A percentile compares a stretch with the other conserved stretches of the same genome.
phyloP scores from a whole-genome alignment of 176 grass and related monocot genomes.

The Luzula sylvatica region DNA sequence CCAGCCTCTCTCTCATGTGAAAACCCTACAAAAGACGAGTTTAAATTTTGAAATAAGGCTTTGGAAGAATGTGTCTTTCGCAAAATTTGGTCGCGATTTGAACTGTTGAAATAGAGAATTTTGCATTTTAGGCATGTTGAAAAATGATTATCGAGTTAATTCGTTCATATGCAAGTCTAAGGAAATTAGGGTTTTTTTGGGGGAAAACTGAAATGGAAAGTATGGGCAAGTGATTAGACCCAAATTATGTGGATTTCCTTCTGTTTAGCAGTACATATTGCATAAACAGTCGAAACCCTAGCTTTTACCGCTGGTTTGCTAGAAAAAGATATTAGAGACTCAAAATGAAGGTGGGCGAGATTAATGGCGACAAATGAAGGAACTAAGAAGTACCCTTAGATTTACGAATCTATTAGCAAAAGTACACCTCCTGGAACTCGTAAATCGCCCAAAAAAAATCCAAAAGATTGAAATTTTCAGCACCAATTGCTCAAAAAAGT shows the following conservation, averaged over 20 bases:
- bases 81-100: neutral
- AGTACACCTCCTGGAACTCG: neutral
- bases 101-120: neutral
- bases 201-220: neutral
- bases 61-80: neutral
- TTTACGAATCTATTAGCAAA: conserved; percentile 7
- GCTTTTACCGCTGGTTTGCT: conserved; percentile 6
- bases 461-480: neutral
- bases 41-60: neutral
- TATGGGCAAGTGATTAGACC: conserved; percentile 5
- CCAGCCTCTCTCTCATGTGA: conserved; percentile 45
- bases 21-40: neutral
- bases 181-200: no score
- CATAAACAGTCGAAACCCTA: no score
- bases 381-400: neutral
- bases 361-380: neutral
- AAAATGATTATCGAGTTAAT: no score
- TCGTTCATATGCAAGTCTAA: no score
- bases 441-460: neutral
- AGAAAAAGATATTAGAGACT: conserved; percentile 3
- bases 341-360: neutral
- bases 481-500: neutral
- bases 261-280: no score
- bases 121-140: neutral
- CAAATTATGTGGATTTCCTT: conserved; percentile 2